A percentile compares a stretch with the other conserved stretches of the same genome.
Evolutionary conservation across 75 land plant species (phyloP).

Genomic region (Pinus albicaulis): DNA sequence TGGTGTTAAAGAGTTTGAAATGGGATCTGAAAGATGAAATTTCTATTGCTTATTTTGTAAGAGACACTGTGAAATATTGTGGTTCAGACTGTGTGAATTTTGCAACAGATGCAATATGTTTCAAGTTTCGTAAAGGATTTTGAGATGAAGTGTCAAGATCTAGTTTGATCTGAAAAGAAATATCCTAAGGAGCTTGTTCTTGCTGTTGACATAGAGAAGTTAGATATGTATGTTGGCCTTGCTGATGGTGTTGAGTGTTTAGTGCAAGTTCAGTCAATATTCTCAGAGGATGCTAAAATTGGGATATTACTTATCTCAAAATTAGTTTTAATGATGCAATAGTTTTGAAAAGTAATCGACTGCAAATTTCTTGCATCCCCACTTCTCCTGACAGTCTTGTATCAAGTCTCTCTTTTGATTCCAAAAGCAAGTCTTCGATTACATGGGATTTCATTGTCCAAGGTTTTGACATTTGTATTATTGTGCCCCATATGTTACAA

Average conservation of each 20-base stretch:
- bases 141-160: no score
- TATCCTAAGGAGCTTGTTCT: conserved; percentile 54
- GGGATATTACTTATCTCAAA: conserved; percentile 77
- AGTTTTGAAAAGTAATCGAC: conserved; percentile 74
- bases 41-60: no score
- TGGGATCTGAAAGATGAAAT: no score
- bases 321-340: conserved; percentile 66
- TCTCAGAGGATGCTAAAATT: conserved; percentile 94
- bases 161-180: conserved; percentile 31
- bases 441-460: conserved; percentile 90
- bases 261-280: conserved; percentile 75
- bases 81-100: no score
- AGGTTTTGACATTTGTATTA: conserved; percentile 77
- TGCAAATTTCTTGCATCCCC: conserved; percentile 94
- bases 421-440: conserved; percentile 17
- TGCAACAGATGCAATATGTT: no score
- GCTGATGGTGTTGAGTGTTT: conserved; percentile 90
- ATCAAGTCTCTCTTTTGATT: conserved; percentile 17
- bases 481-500: conserved; percentile 83
- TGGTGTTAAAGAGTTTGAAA: no score
- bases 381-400: conserved; percentile 10
- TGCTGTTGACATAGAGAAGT: conserved; percentile 86
- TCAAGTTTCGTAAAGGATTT: no score
- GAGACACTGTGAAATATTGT: no score
- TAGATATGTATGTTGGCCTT: conserved; percentile 70